Evolutionary conservation across 2,329 filamentous ascomycete species (phyloP), one percentile per base, ranked within the genome.

Genomic region (Neofusicoccum parvum): DNA sequence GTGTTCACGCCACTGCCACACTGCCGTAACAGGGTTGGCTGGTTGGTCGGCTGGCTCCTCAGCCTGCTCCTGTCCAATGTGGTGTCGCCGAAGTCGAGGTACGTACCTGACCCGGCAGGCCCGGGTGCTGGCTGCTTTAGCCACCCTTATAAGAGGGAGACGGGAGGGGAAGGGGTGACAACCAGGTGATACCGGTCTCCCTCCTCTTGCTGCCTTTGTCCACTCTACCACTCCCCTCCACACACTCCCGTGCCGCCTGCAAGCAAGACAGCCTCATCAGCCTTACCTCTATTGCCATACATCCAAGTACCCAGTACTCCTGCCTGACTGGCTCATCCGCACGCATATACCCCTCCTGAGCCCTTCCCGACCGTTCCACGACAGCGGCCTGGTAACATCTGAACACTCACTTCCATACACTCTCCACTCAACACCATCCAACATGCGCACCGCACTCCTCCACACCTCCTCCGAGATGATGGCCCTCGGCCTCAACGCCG

Each of bases 1-100:
- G 43, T 48, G 56, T 60, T 60, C 56, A 60, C 56, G 56, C 56
- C 56, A 60, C 56, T 48, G 54, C 54, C 54, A 59, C 54, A 59
- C 54, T 59, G 45, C 54, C 23, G 39, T 12, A 60, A 48, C 56
- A 17, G 37, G 56, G 41, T 23, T 14, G 39, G 11, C 27, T 37
- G 34, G 34, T n/a, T 23, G 11, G 49, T n/a, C 32, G 54, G 54
- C 45, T 59, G 54, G 39, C 43, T 34, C 9, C 43, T 48, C 56
- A 60, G 54, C 56, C n/a, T 11, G 43, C n/a, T 34, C 12, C 39
- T 39, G 32, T 60, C 56, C 56, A 60, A 60, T 60, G 27, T 37
- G n/a, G 27, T 37, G 56, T 60, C 43, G 56, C 56, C 36, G 41
- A 36, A 20, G 23, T 60, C 23, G 27, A 37, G 43, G 43, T 60